A percentile compares a stretch with the other conserved stretches of the same genome.
These are phyloP conservation scores for Coemansia sp. DNA, from an alignment of 192 early-diverging fungal species.

Conservation along the genomic window DNA sequence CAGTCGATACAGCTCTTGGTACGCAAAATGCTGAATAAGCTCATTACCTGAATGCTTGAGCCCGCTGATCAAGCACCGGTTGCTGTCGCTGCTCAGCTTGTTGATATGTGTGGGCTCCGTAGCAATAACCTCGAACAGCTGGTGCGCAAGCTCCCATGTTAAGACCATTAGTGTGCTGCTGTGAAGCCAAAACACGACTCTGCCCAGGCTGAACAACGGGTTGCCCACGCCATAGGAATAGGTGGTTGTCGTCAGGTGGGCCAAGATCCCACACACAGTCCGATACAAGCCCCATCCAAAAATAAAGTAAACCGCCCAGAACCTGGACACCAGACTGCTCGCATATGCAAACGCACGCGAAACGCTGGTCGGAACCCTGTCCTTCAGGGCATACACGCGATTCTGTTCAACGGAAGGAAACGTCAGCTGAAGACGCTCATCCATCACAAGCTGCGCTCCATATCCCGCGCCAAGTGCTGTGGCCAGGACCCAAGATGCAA, in stretches of 20 bases:
- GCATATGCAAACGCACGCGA: constrained; percentile 31
- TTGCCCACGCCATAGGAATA: constrained; percentile 38
- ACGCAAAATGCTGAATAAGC: constrained; percentile 47
- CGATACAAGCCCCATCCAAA: constrained; percentile 50
- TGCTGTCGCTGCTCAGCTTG: constrained; percentile 47
- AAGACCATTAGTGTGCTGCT: constrained; percentile 28
- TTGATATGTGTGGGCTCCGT: constrained; percentile 52
- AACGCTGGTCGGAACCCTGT: constrained; percentile 42
- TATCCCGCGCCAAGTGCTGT: constrained; percentile 26
- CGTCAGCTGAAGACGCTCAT: constrained; percentile 50
- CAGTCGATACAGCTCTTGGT: constrained; percentile 50
- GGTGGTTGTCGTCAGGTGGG: constrained; percentile 34
- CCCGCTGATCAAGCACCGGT: constrained; percentile 41
- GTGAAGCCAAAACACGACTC: constrained; percentile 39
- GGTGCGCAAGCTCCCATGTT: constrained; percentile 52
- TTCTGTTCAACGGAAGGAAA: constrained; percentile 50
- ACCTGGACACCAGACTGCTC: constrained; percentile 17
- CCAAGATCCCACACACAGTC: constrained; percentile 31
- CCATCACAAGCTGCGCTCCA: constrained; percentile 20
- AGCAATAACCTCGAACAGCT: constrained; percentile 46
- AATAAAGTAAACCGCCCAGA: constrained; percentile 47
- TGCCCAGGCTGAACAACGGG: constrained; percentile 38
- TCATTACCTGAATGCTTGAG: constrained; percentile 22
- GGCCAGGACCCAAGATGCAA: constrained; percentile 36
- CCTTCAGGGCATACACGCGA: constrained; percentile 44